Evolutionary conservation across 2,329 filamentous ascomycete genomes (phyloP).

Genomic region (Westerdykella sp.): DNA sequence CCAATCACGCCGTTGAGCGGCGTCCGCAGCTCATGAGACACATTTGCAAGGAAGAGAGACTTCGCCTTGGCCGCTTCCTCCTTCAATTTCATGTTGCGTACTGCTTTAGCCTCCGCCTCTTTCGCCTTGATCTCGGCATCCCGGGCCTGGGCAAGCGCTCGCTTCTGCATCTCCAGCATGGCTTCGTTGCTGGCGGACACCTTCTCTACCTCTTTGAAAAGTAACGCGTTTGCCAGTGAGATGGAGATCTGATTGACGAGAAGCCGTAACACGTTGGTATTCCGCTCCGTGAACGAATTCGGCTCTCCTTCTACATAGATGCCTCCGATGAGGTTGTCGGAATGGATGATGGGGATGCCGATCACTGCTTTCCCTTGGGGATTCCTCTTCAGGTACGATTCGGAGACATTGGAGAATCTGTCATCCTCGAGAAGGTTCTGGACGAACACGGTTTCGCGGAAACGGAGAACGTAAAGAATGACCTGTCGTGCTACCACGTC

Average conservation of each 20-base stretch:
- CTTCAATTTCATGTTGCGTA: conserved; percentile 72
- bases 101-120: conserved; percentile 66
- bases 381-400: conserved; percentile 62
- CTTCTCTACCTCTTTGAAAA: conserved; percentile 65
- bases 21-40: conserved; percentile 53
- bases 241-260: conserved; percentile 71
- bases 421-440: conserved; percentile 69
- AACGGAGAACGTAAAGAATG: conserved; percentile 68
- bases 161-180: conserved; percentile 72
- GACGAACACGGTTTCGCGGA: conserved; percentile 68
- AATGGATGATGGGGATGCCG: conserved; percentile 72
- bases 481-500: conserved; percentile 70
- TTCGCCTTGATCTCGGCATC: conserved; percentile 72
- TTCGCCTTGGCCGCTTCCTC: conserved; percentile 80
- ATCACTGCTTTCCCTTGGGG: conserved; percentile 69
- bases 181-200: conserved; percentile 71
- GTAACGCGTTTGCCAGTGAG: conserved; percentile 57
- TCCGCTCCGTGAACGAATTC: conserved; percentile 68
- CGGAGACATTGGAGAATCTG: conserved; percentile 67
- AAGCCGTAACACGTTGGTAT: conserved; percentile 51
- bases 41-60: conserved; percentile 62
- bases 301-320: conserved; percentile 73
- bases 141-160: conserved; percentile 63
- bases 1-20: conserved; percentile 51
- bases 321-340: conserved; percentile 64